These are phyloP conservation scores for Nothophoma quercina DNA, from an alignment of 2,329 filamentous ascomycete genomes.

Conservation along the genomic window DNA sequence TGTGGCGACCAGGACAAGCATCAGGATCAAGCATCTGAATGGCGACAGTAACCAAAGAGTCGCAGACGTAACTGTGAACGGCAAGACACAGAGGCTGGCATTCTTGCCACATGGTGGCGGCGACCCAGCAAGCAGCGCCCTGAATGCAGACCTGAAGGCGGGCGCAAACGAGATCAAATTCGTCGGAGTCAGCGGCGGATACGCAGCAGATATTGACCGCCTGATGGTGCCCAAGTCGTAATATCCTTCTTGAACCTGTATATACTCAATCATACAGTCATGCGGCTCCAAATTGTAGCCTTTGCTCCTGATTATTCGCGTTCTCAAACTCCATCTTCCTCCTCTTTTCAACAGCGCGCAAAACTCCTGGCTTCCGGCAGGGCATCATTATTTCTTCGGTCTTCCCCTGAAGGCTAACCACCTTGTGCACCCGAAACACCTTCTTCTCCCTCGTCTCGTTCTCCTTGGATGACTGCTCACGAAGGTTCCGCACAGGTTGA, in stretches of 20 bases:
- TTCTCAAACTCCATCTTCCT: not conserved
- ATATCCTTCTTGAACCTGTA: too few relatives aligned
- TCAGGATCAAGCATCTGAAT: slow-evolving; percentile 65
- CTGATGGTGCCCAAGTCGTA: slow-evolving; percentile 61
- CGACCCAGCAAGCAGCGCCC: slow-evolving; percentile 55
- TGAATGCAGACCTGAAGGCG: slow-evolving; percentile 58
- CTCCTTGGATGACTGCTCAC: not conserved
- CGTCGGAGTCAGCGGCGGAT: slow-evolving; percentile 55
- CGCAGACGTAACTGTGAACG: slow-evolving; percentile 65
- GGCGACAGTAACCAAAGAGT: slow-evolving; percentile 62
- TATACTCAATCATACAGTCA: too few relatives aligned
- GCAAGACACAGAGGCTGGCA: slow-evolving; percentile 58
- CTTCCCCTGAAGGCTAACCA: not conserved
- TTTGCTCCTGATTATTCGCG: not conserved
- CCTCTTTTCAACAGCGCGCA: too few relatives aligned
- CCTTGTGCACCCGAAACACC: not conserved
- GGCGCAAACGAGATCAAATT: slow-evolving; percentile 59
- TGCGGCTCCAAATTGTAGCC: too few relatives aligned
- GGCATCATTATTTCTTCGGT: not conserved
- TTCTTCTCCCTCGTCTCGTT: not conserved
- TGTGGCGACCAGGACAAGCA: slow-evolving; percentile 57
- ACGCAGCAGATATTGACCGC: slow-evolving; percentile 63
- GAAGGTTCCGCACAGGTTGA: not conserved
- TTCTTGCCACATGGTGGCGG: slow-evolving; percentile 62
- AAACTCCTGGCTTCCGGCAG: not conserved